Conservation (phyloP, 352 stramenopile genomes). For the Blastocystis sp. region DNA sequence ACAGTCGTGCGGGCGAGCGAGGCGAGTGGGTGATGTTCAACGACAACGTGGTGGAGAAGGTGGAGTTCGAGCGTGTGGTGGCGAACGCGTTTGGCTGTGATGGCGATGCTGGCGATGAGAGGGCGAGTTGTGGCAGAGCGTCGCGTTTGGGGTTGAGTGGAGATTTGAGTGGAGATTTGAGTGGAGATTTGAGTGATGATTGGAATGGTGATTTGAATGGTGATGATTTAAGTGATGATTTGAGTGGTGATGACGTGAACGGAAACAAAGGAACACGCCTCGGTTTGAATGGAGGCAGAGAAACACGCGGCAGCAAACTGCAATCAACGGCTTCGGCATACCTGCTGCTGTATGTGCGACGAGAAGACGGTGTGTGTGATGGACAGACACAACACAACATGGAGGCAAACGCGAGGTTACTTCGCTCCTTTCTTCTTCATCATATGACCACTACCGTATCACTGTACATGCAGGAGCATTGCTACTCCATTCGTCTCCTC, state of each 20-base stretch:
- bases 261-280: background rate
- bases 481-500: background rate
- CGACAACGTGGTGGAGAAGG: constrained; percentile 8
- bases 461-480: background rate
- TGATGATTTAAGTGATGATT: no score
- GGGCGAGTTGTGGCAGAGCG: background rate
- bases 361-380: background rate
- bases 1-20: background rate
- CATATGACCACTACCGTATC: background rate
- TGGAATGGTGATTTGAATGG: no score
- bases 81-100: background rate
- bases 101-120: background rate
- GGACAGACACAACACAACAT: no score
- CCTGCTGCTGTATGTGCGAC: background rate
- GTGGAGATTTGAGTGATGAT: background rate
- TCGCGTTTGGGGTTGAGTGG: background rate
- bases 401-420: background rate
- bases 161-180: background rate
- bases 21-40: constrained; percentile 36
- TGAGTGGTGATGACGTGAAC: background rate
- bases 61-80: background rate
- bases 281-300: background rate
- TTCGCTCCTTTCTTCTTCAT: background rate
- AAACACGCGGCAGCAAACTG: background rate
- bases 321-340: background rate